Percentiles rank a stretch among this genome's conserved stretches.
phyloP scores from a whole-genome alignment of 805 yeast genomes.

The Candida glaebosa region DNA sequence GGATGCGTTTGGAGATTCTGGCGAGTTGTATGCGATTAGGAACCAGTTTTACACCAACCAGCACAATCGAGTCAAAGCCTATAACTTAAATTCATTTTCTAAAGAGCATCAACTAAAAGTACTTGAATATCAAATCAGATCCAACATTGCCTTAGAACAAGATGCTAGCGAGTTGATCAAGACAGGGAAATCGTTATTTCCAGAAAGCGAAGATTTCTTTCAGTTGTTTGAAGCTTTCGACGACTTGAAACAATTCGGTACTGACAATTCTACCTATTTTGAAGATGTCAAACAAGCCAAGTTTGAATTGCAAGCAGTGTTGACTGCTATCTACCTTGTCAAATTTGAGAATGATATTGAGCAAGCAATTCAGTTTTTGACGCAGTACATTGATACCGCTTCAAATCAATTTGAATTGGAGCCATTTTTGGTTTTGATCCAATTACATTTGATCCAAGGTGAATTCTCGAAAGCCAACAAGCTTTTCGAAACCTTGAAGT shows the following conservation, averaged over 20 bases:
- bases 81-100: slow-evolving; percentile 36
- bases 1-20: slow-evolving; percentile 40
- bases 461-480: slow-evolving; percentile 30
- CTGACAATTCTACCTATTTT: slow-evolving; percentile 40
- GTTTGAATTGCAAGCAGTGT: slow-evolving; percentile 40
- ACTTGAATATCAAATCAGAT: slow-evolving; percentile 39
- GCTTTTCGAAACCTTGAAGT: slow-evolving; percentile 27
- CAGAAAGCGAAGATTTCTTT: slow-evolving; percentile 32
- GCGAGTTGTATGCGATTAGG: slow-evolving; percentile 52
- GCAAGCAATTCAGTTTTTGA: slow-evolving; percentile 32
- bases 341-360: slow-evolving; percentile 33
- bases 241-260: slow-evolving; percentile 40
- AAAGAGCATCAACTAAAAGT: slow-evolving; percentile 35
- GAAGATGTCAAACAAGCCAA: slow-evolving; percentile 33
- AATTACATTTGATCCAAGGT: slow-evolving; percentile 38
- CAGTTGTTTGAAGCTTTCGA: slow-evolving; percentile 40
- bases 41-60: slow-evolving; percentile 63
- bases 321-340: slow-evolving; percentile 37
- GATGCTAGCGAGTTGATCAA: slow-evolving; percentile 41
- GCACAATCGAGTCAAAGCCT: slow-evolving; percentile 41
- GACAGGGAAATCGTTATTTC: slow-evolving; percentile 28
- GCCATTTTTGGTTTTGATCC: slow-evolving; percentile 38
- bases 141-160: slow-evolving; percentile 31
- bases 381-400: slow-evolving; percentile 21
- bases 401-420: slow-evolving; percentile 33